phyloP scores from a whole-genome alignment of 1,284 basidiomycete genomes.

The Ceratorhiza oryzae-sativae region DNA sequence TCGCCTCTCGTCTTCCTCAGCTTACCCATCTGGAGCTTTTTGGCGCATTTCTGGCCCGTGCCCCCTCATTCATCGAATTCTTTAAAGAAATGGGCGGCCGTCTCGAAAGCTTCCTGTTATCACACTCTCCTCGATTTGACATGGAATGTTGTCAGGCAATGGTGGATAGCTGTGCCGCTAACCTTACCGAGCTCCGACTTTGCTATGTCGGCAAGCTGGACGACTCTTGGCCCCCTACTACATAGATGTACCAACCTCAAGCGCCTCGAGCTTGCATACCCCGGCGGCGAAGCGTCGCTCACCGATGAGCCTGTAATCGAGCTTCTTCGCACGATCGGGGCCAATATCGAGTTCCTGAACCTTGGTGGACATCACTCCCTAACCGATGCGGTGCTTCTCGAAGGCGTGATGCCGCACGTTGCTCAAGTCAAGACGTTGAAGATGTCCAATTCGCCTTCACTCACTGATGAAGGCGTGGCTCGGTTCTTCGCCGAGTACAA shows the following conservation, averaged over 20 bases:
- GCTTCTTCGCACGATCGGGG: slow-evolving; percentile 63
- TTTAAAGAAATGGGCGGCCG: slow-evolving; percentile 66
- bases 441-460: slow-evolving; percentile 64
- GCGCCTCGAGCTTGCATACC: slow-evolving; percentile 68
- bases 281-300: slow-evolving; percentile 55
- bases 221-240: slow-evolving; percentile 69
- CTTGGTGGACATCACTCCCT: slow-evolving; percentile 69
- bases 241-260: slow-evolving; percentile 58
- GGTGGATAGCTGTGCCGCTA: slow-evolving; percentile 64
- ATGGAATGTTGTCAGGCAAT: slow-evolving; percentile 71
- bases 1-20: slow-evolving; percentile 68
- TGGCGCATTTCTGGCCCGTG: slow-evolving; percentile 86
- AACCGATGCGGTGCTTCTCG: slow-evolving; percentile 63
- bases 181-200: slow-evolving; percentile 74
- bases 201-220: slow-evolving; percentile 79
- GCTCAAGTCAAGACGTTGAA: slow-evolving; percentile 62
- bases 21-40: slow-evolving; percentile 81
- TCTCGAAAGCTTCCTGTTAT: slow-evolving; percentile 79
- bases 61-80: slow-evolving; percentile 78
- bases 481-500: slow-evolving; percentile 64
- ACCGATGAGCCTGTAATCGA: slow-evolving; percentile 65
- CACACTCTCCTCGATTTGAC: slow-evolving; percentile 89
- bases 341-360: slow-evolving; percentile 62
- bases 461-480: slow-evolving; percentile 74
- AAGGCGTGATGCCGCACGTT: slow-evolving; percentile 67